Evolutionary conservation across 306 rosid species (phyloP).

Genomic region (Sindora glabra): DNA sequence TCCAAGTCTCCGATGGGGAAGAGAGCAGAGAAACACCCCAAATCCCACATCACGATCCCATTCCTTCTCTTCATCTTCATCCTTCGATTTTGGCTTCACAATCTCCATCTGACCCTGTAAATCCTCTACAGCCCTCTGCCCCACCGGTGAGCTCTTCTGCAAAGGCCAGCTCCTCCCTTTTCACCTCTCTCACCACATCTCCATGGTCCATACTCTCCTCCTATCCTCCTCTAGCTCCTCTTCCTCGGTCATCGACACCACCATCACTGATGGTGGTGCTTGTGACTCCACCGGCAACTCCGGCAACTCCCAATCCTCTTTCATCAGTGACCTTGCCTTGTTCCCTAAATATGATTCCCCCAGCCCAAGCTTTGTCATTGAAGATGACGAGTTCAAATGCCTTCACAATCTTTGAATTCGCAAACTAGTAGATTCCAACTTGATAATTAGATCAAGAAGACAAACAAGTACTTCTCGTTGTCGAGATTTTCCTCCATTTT

Average conservation of each 20-base stretch:
- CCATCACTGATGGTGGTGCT: constrained; percentile 43
- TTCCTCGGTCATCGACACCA: constrained; percentile 41
- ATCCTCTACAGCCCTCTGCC: constrained; percentile 55
- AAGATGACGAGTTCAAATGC: constrained; percentile 58
- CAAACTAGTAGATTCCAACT: no score
- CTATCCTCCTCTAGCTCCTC: constrained; percentile 65
- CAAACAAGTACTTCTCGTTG: constrained; percentile 56
- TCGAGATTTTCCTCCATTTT: constrained; percentile 82
- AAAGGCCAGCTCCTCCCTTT: constrained; percentile 84
- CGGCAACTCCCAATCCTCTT: constrained; percentile 54
- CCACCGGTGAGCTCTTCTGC: constrained; percentile 93
- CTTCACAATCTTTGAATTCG: constrained; percentile 11
- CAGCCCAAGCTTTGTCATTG: constrained; percentile 58
- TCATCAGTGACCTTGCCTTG: constrained; percentile 42
- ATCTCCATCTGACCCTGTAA: constrained; percentile 67
- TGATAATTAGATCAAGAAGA: constrained; percentile 31
- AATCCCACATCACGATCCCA: constrained; percentile 68
- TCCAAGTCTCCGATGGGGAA: no score
- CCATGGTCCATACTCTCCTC: constrained; percentile 76
- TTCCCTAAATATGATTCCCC: constrained; percentile 62
- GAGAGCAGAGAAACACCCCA: constrained; percentile 6
- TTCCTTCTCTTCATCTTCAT: constrained; percentile 70
- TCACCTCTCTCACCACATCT: constrained; percentile 64
- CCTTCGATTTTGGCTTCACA: constrained; percentile 84
- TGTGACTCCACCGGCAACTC: constrained; percentile 81